Percentiles rank a stretch among this genome's conserved stretches.
Evolutionary conservation across 1,139 yeast genomes (phyloP).

Genomic region (Debaryomyces udenii): DNA sequence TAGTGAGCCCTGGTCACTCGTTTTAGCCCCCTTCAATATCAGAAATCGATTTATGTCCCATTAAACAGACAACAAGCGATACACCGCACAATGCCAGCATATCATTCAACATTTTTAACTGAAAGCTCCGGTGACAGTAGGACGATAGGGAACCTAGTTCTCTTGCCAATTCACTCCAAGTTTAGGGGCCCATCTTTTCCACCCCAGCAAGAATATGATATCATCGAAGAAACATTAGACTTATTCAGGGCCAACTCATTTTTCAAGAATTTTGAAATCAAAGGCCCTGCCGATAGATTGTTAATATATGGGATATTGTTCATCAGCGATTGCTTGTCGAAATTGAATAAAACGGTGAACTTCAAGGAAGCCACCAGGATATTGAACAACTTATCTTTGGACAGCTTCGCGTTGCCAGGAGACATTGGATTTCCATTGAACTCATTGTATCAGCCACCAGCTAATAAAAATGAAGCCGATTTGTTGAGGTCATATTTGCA

Average conservation of each 20-base stretch:
- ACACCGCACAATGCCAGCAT: conserved; percentile 59
- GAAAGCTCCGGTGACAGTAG: conserved; percentile 48
- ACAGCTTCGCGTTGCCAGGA: conserved; percentile 90
- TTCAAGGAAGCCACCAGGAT: conserved; percentile 70
- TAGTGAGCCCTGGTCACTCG: no score
- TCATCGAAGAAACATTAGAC: conserved; percentile 87
- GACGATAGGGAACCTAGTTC: conserved; percentile 67
- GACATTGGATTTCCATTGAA: conserved; percentile 93
- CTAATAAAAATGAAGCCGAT: conserved; percentile 74
- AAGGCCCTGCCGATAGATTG: conserved; percentile 94
- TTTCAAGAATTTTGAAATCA: conserved; percentile 94
- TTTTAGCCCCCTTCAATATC: conserved; percentile 2
- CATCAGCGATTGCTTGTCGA: conserved; percentile 79
- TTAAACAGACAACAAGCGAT: background rate
- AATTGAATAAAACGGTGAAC: conserved; percentile 50
- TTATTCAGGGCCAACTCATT: conserved; percentile 94
- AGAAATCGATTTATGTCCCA: background rate
- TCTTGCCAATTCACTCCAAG: conserved; percentile 80
- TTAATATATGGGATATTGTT: conserved; percentile 93
- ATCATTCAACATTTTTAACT: conserved; percentile 87
- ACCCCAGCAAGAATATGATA: conserved; percentile 80
- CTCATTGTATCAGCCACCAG: conserved; percentile 77
- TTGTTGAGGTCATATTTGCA: conserved; percentile 77
- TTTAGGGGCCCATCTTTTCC: conserved; percentile 94
- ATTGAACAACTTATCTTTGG: conserved; percentile 83